phyloP scores from a whole-genome alignment of 805 yeast genomes.

The Hanseniaspora guilliermondii region DNA sequence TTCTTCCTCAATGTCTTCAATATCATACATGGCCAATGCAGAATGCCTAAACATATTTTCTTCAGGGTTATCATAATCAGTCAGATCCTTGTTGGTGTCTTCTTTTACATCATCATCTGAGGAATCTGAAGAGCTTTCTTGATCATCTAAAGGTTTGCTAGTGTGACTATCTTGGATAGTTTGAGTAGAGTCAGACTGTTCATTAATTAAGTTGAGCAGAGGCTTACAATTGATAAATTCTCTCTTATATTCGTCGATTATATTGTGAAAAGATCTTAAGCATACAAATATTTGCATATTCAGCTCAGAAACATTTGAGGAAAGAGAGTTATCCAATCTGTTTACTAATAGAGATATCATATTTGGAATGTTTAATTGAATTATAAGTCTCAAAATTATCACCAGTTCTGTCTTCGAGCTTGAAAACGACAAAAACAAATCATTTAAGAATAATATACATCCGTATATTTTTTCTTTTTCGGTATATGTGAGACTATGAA shows the following conservation, averaged over 20 bases:
- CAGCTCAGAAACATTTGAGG: background rate
- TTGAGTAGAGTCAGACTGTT: background rate
- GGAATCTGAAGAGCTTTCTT: slow-evolving; percentile 43
- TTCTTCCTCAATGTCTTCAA: slow-evolving; percentile 55
- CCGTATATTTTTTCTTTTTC: slow-evolving; percentile 1
- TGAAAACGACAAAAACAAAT: slow-evolving; percentile 30
- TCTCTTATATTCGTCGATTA: background rate
- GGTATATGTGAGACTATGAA: slow-evolving; percentile 15
- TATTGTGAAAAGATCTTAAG: background rate
- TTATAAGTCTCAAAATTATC: slow-evolving; percentile 49
- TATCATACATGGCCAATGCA: slow-evolving; percentile 87
- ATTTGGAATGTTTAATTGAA: slow-evolving; percentile 53
- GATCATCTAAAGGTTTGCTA: background rate
- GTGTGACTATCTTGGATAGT: background rate
- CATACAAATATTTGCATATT: background rate
- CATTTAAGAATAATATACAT: slow-evolving; percentile 2
- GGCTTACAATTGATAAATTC: background rate
- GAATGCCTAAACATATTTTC: slow-evolving; percentile 76
- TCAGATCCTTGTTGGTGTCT: slow-evolving; percentile 44
- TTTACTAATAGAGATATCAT: slow-evolving; percentile 50
- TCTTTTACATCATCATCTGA: slow-evolving; percentile 44
- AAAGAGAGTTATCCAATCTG: slow-evolving; percentile 41
- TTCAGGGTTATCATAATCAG: slow-evolving; percentile 55
- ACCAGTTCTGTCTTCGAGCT: slow-evolving; percentile 43
- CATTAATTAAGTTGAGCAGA: background rate